These are phyloP conservation scores for Mortierella antarctica DNA, from an alignment of 192 early-diverging fungal genomes.

Conservation along the genomic window DNA sequence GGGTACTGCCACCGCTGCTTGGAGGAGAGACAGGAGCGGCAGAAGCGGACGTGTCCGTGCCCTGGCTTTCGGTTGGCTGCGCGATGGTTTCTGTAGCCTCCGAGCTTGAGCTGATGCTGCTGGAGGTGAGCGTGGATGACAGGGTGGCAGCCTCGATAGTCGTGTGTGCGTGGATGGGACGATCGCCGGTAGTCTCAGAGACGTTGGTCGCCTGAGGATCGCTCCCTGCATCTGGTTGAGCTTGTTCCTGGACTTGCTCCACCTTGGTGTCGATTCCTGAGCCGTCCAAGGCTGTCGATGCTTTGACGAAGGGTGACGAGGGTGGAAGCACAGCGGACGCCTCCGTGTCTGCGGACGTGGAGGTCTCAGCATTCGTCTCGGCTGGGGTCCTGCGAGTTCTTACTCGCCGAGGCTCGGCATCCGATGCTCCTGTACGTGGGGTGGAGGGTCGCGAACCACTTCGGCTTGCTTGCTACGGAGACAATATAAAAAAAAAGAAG, in stretches of 20 bases:
- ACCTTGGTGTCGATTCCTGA: background rate
- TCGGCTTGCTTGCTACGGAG: slow-evolving; percentile 44
- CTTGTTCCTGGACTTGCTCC: background rate
- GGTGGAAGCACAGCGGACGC: background rate
- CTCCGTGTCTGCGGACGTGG: slow-evolving; percentile 3
- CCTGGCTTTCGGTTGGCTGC: background rate
- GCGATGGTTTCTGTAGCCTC: background rate
- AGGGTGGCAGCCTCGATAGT: background rate
- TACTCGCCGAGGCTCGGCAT: slow-evolving; percentile 38
- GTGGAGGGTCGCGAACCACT: slow-evolving; percentile 14
- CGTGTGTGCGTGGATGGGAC: background rate
- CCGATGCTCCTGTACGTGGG: slow-evolving; percentile 15
- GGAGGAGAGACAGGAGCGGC: too few relatives aligned
- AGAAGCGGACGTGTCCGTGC: background rate
- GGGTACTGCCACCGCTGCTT: background rate
- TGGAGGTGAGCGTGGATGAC: background rate
- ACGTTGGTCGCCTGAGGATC: background rate
- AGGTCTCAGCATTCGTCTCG: slow-evolving; percentile 13
- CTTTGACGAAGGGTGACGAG: slow-evolving; percentile 4
- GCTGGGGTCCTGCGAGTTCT: slow-evolving; percentile 14
- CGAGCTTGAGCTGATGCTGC: background rate
- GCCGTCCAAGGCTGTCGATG: background rate
- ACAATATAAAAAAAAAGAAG: background rate
- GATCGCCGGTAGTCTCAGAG: background rate
- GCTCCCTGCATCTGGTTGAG: background rate